phyloP scores from a whole-genome alignment of 2,329 filamentous ascomycete species.

The Colletotrichum sp. region DNA sequence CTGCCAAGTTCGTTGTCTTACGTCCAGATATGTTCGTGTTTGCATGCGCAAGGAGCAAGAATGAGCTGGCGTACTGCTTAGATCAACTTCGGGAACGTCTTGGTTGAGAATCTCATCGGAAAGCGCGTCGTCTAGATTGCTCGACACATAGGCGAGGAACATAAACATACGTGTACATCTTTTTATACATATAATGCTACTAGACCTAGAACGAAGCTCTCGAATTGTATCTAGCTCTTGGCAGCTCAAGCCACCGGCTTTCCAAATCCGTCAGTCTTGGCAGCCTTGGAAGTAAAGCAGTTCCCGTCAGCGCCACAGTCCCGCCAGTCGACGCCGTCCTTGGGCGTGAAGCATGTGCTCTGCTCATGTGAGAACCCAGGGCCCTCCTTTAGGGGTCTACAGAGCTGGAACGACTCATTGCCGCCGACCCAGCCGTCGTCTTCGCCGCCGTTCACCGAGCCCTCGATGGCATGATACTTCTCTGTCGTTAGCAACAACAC shows the following conservation, averaged over 20 bases:
- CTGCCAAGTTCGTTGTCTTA: background rate
- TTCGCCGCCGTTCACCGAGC: fast-evolving
- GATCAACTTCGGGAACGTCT: background rate
- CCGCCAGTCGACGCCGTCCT: background rate
- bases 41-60: background rate
- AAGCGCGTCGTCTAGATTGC: background rate
- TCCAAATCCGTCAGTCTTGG: background rate
- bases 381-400: background rate
- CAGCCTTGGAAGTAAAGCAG: background rate
- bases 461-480: background rate
- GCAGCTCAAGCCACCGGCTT: background rate
- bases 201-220: background rate
- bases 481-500: background rate
- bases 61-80: background rate
- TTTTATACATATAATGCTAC: background rate
- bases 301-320: background rate
- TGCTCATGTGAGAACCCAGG: background rate
- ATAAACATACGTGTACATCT: background rate
- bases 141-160: background rate
- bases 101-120: fast-evolving
- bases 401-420: fast-evolving
- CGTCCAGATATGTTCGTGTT: background rate
- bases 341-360: background rate
- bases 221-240: background rate
- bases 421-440: background rate